These are phyloP conservation scores for Paramecium primaurelia DNA, from an alignment of 73 alveolate genomes.

Conservation along the genomic window DNA sequence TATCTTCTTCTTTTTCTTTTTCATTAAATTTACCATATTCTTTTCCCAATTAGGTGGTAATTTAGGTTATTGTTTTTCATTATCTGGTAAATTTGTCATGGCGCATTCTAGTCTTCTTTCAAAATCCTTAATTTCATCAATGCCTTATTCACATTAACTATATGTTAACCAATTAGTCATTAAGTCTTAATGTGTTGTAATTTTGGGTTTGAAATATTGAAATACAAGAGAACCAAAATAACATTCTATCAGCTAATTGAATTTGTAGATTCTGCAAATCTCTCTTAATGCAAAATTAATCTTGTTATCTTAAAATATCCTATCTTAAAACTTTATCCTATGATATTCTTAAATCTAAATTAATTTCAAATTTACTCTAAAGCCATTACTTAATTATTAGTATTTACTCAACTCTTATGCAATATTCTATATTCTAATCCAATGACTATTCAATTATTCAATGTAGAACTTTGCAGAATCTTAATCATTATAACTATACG, in stretches of 20 bases:
- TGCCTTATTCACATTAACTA: background rate
- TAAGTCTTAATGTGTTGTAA: background rate
- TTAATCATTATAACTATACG: background rate
- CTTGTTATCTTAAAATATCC: background rate
- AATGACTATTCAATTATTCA: background rate
- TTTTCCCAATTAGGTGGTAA: background rate
- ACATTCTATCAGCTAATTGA: background rate
- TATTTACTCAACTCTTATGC: background rate
- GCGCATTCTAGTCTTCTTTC: slow-evolving; percentile 11
- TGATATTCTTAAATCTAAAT: background rate
- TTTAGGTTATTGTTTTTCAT: slow-evolving; percentile 21
- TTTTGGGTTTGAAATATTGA: background rate
- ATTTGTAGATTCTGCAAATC: background rate
- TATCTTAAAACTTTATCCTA: background rate
- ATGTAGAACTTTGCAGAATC: background rate
- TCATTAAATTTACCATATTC: background rate
- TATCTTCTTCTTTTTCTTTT: background rate
- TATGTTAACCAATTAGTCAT: slow-evolving; percentile 11
- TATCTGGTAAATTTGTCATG: background rate
- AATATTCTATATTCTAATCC: background rate
- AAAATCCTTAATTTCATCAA: slow-evolving; percentile 18
- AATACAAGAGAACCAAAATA: background rate
- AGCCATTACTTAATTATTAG: background rate
- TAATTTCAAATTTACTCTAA: background rate
- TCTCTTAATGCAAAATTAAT: background rate